Evolutionary conservation across 1,284 basidiomycete species (phyloP).

Genomic region (Boletus mariae): DNA sequence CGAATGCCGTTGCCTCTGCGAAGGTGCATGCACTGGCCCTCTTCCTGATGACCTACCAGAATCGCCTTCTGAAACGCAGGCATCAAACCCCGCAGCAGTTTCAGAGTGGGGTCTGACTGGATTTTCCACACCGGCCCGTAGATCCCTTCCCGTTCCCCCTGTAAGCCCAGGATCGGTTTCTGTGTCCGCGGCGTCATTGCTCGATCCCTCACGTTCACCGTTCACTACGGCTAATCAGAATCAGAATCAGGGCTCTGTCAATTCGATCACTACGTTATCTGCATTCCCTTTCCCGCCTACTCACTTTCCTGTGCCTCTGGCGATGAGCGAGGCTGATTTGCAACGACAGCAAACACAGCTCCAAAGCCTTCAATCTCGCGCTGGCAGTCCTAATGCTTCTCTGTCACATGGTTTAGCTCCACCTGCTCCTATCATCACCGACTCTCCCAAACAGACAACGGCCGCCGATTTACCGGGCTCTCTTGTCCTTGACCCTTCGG

Average conservation of each 20-base stretch:
- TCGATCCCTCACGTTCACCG: conserved; percentile 37
- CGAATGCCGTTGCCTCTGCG: conserved; percentile 68
- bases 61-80: conserved; percentile 5
- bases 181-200: conserved; percentile 2
- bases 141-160: conserved; percentile 26
- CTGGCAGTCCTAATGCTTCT: conserved; percentile 24
- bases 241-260: conserved; percentile 36
- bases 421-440: conserved; percentile 23
- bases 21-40: conserved; percentile 64
- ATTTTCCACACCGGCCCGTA: conserved; percentile 16
- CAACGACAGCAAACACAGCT: conserved; percentile 31
- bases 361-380: conserved; percentile 16
- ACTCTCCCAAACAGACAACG: conserved; percentile 19
- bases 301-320: conserved; percentile 61
- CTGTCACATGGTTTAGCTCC: conserved; percentile 19
- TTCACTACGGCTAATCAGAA: conserved; percentile 36
- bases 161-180: conserved; percentile 11
- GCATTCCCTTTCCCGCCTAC: conserved; percentile 69
- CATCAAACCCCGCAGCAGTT: conserved; percentile 4
- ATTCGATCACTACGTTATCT: conserved; percentile 61
- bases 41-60: conserved; percentile 54
- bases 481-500: not conserved
- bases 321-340: conserved; percentile 27
- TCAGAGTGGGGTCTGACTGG: conserved; percentile 32
- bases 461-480: conserved; percentile 6